phyloP scores from a whole-genome alignment of 495 filamentous ascomycete genomes.

The Aspergillus funiculosus region DNA sequence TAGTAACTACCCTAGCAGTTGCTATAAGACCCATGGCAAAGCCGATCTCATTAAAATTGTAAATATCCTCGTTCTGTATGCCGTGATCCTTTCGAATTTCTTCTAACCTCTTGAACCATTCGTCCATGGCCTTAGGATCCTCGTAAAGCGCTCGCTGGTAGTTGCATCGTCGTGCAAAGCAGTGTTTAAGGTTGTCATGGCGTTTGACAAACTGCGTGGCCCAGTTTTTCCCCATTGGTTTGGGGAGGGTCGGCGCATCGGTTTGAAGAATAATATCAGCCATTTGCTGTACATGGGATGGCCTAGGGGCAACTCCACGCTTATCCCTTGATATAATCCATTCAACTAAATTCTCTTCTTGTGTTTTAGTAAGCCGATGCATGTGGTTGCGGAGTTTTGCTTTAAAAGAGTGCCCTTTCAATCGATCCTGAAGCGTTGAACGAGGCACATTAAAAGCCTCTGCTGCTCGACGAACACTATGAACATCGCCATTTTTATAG shows the following conservation, averaged over 20 bases:
- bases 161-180: conserved; percentile 18
- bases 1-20: conserved; percentile 23
- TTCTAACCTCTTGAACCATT: conserved; percentile 33
- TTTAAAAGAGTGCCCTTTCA: background rate
- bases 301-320: background rate
- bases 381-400: background rate
- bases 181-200: conserved; percentile 21
- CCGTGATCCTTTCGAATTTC: conserved; percentile 30
- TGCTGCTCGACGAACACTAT: background rate
- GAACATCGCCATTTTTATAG: conserved; percentile 7
- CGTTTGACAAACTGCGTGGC: conserved; percentile 27
- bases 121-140: conserved; percentile 29
- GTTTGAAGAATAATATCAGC: background rate
- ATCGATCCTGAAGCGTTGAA: background rate
- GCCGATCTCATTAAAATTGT: conserved; percentile 45
- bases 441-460: background rate
- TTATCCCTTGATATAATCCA: background rate
- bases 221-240: conserved; percentile 2
- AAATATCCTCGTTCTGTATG: conserved; percentile 36
- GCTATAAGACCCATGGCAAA: conserved; percentile 35
- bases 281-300: background rate
- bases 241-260: conserved; percentile 6
- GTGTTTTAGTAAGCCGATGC: background rate
- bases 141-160: conserved; percentile 23
- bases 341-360: background rate